Conservation (phyloP, 148 eudicot genomes). For the Suaeda aralocaspica region DNA sequence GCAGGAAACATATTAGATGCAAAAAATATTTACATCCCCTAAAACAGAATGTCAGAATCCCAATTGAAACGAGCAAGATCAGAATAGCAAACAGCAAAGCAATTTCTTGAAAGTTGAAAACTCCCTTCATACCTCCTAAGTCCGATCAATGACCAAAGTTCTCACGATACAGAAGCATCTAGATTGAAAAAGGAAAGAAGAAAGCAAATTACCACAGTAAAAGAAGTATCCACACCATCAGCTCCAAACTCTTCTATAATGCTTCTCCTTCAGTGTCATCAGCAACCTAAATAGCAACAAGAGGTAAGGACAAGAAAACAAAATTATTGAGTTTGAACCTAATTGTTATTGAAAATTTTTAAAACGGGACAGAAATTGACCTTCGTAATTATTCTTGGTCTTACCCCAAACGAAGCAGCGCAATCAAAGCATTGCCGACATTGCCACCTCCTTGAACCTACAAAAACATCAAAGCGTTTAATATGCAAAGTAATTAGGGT, state of each 20-base stretch:
- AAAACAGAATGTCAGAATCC: neutral
- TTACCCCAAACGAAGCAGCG: slow-evolving; percentile 45
- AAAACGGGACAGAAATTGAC: neutral
- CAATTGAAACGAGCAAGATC: no score
- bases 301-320: neutral
- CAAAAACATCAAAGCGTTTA: neutral
- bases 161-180: neutral
- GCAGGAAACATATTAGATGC: neutral
- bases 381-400: slow-evolving; percentile 44
- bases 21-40: neutral
- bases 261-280: slow-evolving; percentile 79
- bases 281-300: slow-evolving; percentile 51
- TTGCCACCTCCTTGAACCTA: slow-evolving; percentile 61
- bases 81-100: neutral
- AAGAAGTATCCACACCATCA: slow-evolving; percentile 84
- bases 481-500: neutral
- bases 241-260: slow-evolving; percentile 69
- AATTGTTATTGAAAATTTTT: neutral
- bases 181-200: neutral
- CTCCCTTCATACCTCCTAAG: neutral
- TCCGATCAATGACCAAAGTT: no score
- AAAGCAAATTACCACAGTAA: slow-evolving; percentile 51
- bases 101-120: neutral
- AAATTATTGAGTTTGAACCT: neutral
- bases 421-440: slow-evolving; percentile 49